A percentile compares a stretch with the other conserved stretches of the same genome.
Conservation (phyloP, 169 alveolate genomes). For the Eimeria acervulina region DNA sequence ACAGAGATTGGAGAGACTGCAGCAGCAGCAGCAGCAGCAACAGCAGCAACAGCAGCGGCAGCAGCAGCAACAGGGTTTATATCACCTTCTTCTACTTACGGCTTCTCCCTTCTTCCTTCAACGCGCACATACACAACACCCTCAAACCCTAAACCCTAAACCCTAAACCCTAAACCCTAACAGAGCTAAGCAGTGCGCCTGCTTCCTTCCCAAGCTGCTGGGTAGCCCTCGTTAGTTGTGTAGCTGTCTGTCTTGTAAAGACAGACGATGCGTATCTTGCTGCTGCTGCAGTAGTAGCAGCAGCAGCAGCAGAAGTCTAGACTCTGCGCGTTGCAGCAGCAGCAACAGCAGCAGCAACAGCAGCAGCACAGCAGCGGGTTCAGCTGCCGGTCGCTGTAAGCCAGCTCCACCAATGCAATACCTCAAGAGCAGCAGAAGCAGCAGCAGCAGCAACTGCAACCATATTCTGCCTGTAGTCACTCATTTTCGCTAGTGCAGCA, state of each 20-base stretch:
- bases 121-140: neutral
- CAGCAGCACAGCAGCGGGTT: no score
- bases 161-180: slow-evolving; percentile 26
- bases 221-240: no score
- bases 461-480: neutral
- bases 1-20: neutral
- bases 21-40: slow-evolving; percentile 48
- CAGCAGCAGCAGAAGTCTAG: no score
- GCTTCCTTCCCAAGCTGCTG: no score
- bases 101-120: neutral
- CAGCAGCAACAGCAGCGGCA: slow-evolving; percentile 15
- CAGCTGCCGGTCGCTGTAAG: neutral
- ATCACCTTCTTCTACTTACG: neutral
- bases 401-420: neutral
- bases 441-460: slow-evolving; percentile 21
- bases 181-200: no score
- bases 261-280: no score
- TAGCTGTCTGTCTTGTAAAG: no score
- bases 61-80: neutral
- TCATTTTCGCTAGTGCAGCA: no score
- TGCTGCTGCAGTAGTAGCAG: no score
- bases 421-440: neutral
- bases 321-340: no score
- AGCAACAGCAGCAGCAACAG: no score
- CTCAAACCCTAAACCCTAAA: neutral